phyloP scores from a whole-genome alignment of 345 rosid genomes.

The Viola odorata region DNA sequence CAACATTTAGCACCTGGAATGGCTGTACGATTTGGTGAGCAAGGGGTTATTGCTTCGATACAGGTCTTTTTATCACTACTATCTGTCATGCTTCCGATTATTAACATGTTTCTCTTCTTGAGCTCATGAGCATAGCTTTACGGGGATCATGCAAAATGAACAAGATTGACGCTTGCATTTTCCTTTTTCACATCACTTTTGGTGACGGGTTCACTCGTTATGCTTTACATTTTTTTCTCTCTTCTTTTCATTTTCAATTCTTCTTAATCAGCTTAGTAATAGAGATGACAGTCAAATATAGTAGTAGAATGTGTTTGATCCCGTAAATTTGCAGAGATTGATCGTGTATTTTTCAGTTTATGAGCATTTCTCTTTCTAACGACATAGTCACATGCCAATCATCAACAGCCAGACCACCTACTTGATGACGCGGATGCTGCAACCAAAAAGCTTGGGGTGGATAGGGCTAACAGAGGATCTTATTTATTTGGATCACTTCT shows the following conservation, averaged over 20 bases:
- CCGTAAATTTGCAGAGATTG: too few species aligned
- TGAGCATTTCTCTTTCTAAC: background rate
- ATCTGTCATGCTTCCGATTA: background rate
- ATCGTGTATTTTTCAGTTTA: too few species aligned
- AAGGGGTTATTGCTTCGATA: constrained; percentile 64
- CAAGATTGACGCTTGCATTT: too few species aligned
- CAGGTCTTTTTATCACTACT: constrained; percentile 42
- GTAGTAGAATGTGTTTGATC: too few species aligned
- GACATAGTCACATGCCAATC: constrained; percentile 4
- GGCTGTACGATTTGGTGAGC: constrained; percentile 59
- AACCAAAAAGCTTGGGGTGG: constrained; percentile 64
- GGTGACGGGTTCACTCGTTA: too few species aligned
- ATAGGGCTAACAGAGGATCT: constrained; percentile 61
- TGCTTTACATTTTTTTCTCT: too few species aligned
- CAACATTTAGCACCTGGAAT: constrained; percentile 75
- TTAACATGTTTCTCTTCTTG: background rate
- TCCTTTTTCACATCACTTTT: too few species aligned
- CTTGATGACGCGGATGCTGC: constrained; percentile 77
- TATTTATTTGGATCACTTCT: constrained; percentile 57
- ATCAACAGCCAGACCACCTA: constrained; percentile 82
- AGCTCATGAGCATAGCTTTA: too few species aligned
- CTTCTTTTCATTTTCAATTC: too few species aligned
- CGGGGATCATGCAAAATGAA: too few species aligned
- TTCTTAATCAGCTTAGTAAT: too few species aligned
- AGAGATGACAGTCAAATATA: too few species aligned